phyloP scores from a whole-genome alignment of 495 filamentous ascomycete species.

The Neurospora hispaniola region DNA sequence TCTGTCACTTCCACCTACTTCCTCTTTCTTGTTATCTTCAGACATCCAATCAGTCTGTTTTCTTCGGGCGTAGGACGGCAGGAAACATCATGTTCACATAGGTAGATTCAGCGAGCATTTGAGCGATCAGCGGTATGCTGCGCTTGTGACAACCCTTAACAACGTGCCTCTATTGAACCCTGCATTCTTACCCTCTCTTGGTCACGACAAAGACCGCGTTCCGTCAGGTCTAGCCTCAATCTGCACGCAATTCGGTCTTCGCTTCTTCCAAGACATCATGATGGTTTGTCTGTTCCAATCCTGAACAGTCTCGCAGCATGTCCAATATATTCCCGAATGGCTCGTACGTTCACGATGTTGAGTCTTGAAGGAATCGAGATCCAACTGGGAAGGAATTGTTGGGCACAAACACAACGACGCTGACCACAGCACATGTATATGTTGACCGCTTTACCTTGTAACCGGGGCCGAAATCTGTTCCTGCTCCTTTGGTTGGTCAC shows the following conservation, averaged over 20 bases:
- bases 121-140: neutral
- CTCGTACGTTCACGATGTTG: neutral
- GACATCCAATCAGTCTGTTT: neutral
- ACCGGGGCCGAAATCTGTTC: neutral
- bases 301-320: neutral
- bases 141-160: neutral
- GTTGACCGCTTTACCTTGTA: neutral
- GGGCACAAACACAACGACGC: neutral
- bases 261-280: neutral
- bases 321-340: neutral
- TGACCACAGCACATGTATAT: neutral
- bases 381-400: neutral
- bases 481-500: neutral
- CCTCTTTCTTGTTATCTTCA: neutral
- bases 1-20: neutral
- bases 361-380: neutral
- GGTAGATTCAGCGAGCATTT: neutral
- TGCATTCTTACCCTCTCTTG: neutral
- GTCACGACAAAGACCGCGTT: neutral
- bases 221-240: neutral
- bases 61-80: no score
- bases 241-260: neutral
- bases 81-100: neutral
- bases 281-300: neutral
- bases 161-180: neutral